Percentiles rank a stretch among this genome's conserved stretches.
phyloP scores from a whole-genome alignment of 768 basidiomycete species.

The Russula emetica region DNA sequence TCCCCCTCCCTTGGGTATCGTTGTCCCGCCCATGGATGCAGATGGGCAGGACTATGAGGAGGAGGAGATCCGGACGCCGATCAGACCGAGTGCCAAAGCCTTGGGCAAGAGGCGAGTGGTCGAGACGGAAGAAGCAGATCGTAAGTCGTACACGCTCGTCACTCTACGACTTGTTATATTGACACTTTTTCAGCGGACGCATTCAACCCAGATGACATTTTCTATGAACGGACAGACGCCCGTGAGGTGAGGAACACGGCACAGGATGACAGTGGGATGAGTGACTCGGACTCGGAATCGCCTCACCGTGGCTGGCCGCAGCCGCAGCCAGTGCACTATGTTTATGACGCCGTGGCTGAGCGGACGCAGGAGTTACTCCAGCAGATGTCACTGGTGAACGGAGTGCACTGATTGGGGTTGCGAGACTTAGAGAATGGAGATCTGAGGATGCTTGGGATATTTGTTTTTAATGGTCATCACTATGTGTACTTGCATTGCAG shows the following conservation, averaged over 20 bases:
- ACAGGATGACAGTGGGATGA: constrained; percentile 32
- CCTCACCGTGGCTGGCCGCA: constrained; percentile 38
- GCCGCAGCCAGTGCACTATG: constrained; percentile 60
- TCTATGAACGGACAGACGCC: constrained; percentile 41
- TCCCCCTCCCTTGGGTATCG: constrained; percentile 6
- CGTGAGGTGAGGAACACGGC: constrained; percentile 32
- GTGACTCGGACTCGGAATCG: constrained; percentile 51
- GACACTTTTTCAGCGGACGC: constrained; percentile 35
- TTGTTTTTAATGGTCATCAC: constrained; percentile 16
- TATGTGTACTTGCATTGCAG: constrained; percentile 25
- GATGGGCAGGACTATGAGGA: constrained; percentile 27
- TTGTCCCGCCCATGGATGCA: background rate
- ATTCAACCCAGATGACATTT: constrained; percentile 56
- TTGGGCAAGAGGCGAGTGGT: constrained; percentile 76
- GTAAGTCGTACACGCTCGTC: constrained; percentile 36
- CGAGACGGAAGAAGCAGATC: constrained; percentile 46
- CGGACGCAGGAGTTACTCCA: constrained; percentile 57
- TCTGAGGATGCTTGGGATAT: constrained; percentile 14
- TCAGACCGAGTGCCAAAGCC: constrained; percentile 78
- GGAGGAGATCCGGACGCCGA: constrained; percentile 38
- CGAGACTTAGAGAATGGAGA: background rate
- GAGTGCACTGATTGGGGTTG: constrained; percentile 30
- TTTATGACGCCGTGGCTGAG: constrained; percentile 92
- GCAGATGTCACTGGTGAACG: constrained; percentile 31
- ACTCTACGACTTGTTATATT: background rate